Evolutionary conservation across 2,329 filamentous ascomycete genomes (phyloP), one percentile per base, ranked within the genome.

Genomic region (Arthrobotrys megalospora): DNA sequence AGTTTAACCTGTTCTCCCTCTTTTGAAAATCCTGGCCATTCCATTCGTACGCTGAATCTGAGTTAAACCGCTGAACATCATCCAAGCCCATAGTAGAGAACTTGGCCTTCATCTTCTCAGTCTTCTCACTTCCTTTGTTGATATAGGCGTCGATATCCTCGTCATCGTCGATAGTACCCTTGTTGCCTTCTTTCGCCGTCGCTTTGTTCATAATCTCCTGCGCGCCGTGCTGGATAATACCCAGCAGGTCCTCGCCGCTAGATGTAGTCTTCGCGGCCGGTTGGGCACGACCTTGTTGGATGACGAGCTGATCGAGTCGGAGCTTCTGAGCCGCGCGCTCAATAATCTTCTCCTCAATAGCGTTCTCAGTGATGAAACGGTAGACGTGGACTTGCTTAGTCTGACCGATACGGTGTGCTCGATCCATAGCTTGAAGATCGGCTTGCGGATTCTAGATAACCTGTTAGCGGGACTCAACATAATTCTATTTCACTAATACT

Each of bases 211-310:
- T 98, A 0, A 99, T 92, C 81, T 93, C 93, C 83, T 96, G 93
- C n/a, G 96, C 96, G 79, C 96, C 96, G 82, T 99, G 96, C 84
- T 99, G 96, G 82, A 99, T 99, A 96, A 99, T 99, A 80, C 90
- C 96, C 52, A 99, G 87, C 48, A 99, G 89, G 83, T 99, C 96
- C 80, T 98, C 96, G 79, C 94, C 97, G 0, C 94, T 93, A 1
- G 81, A 65, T 6, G 94, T 93, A 60, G 93, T 92, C 87, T 97
- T 97, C 19, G 91, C 91, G 67, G 94, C 93, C 80, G 92, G 92
- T 84, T 98, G 96, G 60, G 95, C 91, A 80, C 96, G 93, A 16
- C 96, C 96, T 86, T 99, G 96, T 83, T 99, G 96, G 82, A 99
- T 99, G 81, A 99, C 96, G 21, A 99, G 88, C 84, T 99, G 96